phyloP scores from a whole-genome alignment of 805 yeast genomes.

The Naumovozyma castellii region DNA sequence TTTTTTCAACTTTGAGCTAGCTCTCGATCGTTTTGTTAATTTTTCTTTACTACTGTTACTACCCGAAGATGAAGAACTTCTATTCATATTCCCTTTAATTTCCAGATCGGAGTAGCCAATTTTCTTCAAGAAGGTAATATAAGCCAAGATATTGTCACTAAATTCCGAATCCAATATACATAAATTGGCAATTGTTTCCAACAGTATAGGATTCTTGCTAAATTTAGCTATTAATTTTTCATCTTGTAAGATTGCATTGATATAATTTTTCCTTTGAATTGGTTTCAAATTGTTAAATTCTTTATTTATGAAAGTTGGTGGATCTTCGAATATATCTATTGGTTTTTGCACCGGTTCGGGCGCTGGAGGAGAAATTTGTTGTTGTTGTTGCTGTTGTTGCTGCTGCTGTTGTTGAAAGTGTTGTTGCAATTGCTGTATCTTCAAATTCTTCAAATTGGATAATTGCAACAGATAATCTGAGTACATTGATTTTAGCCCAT shows the following conservation, averaged over 20 bases:
- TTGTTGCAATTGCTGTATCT: constrained; percentile 2
- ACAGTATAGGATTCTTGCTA: constrained; percentile 2
- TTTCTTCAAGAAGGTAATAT: constrained; percentile 14
- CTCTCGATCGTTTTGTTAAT: neutral
- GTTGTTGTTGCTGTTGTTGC: neutral
- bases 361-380: neutral
- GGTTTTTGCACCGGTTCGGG: neutral
- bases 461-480: constrained; percentile 23
- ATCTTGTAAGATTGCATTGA: constrained; percentile 15
- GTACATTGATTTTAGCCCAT: constrained; percentile 26
- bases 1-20: neutral
- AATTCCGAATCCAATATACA: constrained; percentile 20
- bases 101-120: constrained; percentile 16
- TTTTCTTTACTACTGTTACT: neutral
- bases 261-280: constrained; percentile 20
- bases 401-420: neutral
- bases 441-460: constrained; percentile 11
- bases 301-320: constrained; percentile 15
- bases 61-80: neutral
- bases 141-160: constrained; percentile 18
- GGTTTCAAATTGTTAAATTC: constrained; percentile 19
- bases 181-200: constrained; percentile 16
- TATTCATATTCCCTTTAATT: neutral
- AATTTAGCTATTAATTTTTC: neutral
- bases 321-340: constrained; percentile 6